Conservation (phyloP, 2,329 filamentous ascomycete species). For the Orbilia javanica region DNA sequence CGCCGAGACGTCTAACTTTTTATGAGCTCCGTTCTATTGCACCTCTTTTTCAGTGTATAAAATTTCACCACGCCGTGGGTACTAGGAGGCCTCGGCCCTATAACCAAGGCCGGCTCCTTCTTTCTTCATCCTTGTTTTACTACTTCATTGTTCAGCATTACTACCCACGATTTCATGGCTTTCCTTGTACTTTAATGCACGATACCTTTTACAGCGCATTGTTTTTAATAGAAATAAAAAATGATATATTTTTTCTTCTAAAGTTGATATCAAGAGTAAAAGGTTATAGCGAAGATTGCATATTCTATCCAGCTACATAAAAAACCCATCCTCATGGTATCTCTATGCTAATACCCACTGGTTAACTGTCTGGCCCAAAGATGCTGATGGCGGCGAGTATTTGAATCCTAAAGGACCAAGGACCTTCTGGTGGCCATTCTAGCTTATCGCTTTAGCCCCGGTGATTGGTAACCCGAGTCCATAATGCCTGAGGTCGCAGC, state of each 20-base stretch:
- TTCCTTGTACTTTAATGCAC: constrained; percentile 39
- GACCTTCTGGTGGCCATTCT: background rate
- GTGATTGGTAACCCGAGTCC: background rate
- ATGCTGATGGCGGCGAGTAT: background rate
- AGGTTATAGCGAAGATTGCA: background rate
- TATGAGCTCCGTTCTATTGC: background rate
- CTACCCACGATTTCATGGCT: background rate
- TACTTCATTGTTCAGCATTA: constrained; percentile 9
- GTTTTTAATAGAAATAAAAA: constrained; percentile 31
- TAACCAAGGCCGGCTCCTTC: background rate
- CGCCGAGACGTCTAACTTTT: background rate
- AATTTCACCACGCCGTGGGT: constrained; percentile 20
- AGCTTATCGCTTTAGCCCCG: background rate
- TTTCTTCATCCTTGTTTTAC: constrained; percentile 35
- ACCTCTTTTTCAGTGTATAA: constrained; percentile 25
- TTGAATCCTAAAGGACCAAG: background rate
- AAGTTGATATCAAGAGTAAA: background rate
- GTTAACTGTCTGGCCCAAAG: background rate
- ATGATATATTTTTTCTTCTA: constrained; percentile 13
- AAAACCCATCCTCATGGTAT: background rate
- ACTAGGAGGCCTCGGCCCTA: background rate
- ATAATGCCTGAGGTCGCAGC: too few species aligned
- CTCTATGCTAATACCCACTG: background rate
- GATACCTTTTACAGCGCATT: constrained; percentile 46
- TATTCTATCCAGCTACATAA: background rate